phyloP scores from a whole-genome alignment of 1,139 yeast species.

The Diutina ranongensis region DNA sequence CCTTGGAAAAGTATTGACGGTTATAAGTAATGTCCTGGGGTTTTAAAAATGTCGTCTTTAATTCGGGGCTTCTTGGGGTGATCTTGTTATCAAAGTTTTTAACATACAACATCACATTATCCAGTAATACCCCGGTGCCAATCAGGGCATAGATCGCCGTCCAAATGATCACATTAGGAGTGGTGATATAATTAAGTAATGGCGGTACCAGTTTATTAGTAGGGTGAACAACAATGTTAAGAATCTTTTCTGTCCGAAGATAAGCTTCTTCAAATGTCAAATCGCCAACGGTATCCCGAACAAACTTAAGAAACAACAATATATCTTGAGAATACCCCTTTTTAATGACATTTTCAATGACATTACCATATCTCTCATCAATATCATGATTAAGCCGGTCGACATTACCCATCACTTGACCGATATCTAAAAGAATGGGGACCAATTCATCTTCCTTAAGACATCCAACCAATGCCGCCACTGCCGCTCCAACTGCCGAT shows the following conservation, averaged over 20 bases:
- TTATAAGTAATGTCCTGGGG: constrained; percentile 38
- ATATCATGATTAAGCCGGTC: constrained; percentile 42
- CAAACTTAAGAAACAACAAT: constrained; percentile 66
- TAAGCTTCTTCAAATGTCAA: constrained; percentile 91
- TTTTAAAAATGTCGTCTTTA: constrained; percentile 26
- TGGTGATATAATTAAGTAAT: constrained; percentile 77
- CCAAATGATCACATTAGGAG: constrained; percentile 89
- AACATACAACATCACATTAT: constrained; percentile 52
- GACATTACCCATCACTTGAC: constrained; percentile 39
- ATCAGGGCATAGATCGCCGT: constrained; percentile 72
- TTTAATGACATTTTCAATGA: constrained; percentile 52
- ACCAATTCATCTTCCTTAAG: constrained; percentile 44
- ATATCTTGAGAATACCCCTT: constrained; percentile 85
- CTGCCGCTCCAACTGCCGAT: constrained; percentile 88
- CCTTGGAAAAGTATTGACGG: constrained; percentile 25
- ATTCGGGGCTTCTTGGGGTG: constrained; percentile 27
- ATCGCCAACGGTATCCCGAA: constrained; percentile 66
- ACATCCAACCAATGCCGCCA: constrained; percentile 76
- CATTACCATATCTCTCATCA: constrained; percentile 53
- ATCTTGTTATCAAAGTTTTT: constrained; percentile 56
- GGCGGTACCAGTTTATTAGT: constrained; percentile 64
- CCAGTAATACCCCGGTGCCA: constrained; percentile 55
- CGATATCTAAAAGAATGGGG: constrained; percentile 35
- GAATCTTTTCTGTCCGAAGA: constrained; percentile 67
- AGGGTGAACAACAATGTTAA: constrained; percentile 86